Evolutionary conservation across 2,329 filamentous ascomycete genomes (phyloP).

Genomic region (Neopestalotiopsis sp.): DNA sequence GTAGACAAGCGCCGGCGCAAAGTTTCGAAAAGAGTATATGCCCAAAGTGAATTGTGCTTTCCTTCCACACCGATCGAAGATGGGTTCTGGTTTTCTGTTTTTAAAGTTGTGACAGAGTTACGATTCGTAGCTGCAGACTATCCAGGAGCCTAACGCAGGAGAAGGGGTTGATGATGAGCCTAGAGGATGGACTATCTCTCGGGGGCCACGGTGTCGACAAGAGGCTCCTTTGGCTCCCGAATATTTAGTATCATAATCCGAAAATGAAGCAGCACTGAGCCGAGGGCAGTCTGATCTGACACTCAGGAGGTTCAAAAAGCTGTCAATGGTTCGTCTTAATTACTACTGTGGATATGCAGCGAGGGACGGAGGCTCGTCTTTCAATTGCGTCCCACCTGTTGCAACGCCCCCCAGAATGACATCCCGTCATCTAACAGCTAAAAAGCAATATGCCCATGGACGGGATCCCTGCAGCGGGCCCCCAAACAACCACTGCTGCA

Average conservation of each 20-base stretch:
- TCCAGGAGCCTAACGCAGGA: conserved; percentile 1
- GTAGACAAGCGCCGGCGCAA: background rate
- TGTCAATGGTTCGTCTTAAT: background rate
- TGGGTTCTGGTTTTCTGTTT: background rate
- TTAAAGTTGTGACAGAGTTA: conserved; percentile 7
- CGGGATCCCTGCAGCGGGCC: background rate
- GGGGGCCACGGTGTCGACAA: conserved; percentile 5
- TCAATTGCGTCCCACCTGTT: background rate
- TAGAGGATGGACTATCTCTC: background rate
- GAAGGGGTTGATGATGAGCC: background rate
- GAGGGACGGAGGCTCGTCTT: background rate
- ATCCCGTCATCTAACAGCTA: background rate
- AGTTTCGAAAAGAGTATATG: background rate
- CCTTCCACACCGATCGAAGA: background rate
- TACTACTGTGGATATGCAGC: background rate
- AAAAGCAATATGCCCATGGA: background rate
- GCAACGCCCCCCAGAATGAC: background rate
- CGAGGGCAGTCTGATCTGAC: background rate
- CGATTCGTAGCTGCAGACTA: background rate
- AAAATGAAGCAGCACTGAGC: background rate
- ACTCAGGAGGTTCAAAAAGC: background rate
- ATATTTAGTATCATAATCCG: background rate
- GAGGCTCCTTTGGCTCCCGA: background rate
- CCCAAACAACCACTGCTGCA: background rate
- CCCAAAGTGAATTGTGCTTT: background rate